Conservation (phyloP, 108 stramenopile genomes). For the Skeletonema menzelii region DNA sequence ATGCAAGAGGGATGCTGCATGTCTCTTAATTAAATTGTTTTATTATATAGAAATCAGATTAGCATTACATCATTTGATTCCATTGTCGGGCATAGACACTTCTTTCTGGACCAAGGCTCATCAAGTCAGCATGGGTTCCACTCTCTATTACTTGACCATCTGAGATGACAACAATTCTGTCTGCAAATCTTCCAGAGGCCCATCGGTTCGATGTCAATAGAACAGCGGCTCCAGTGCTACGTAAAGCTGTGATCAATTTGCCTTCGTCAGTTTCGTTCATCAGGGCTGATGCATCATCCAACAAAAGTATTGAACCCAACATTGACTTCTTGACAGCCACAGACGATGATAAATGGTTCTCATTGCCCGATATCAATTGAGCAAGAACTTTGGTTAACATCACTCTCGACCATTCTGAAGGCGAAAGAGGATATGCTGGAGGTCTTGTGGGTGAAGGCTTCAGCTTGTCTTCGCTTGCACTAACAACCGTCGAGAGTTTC, state of each 20-base stretch:
- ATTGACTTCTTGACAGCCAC: constrained; percentile 66
- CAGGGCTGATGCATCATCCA: constrained; percentile 77
- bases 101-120: constrained; percentile 75
- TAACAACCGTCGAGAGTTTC: constrained; percentile 75
- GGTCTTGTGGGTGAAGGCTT: constrained; percentile 64
- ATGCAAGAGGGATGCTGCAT: not conserved
- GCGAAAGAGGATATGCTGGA: constrained; percentile 59
- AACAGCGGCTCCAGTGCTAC: constrained; percentile 78
- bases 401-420: constrained; percentile 85
- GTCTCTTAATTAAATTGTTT: constrained; percentile 2
- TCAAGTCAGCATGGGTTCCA: constrained; percentile 80
- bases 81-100: constrained; percentile 84
- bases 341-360: constrained; percentile 54
- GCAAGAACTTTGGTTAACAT: constrained; percentile 74
- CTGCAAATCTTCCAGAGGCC: constrained; percentile 83
- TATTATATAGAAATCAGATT: constrained; percentile 6
- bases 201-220: constrained; percentile 75
- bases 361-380: constrained; percentile 79
- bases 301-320: constrained; percentile 76
- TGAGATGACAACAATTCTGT: constrained; percentile 74
- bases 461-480: constrained; percentile 80
- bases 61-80: constrained; percentile 60
- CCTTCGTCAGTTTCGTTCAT: constrained; percentile 81
- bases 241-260: constrained; percentile 59
- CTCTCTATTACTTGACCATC: constrained; percentile 82